Percentiles rank a stretch among this genome's conserved stretches.
phyloP scores from a whole-genome alignment of 345 rosid species.

The Acer saccharum region DNA sequence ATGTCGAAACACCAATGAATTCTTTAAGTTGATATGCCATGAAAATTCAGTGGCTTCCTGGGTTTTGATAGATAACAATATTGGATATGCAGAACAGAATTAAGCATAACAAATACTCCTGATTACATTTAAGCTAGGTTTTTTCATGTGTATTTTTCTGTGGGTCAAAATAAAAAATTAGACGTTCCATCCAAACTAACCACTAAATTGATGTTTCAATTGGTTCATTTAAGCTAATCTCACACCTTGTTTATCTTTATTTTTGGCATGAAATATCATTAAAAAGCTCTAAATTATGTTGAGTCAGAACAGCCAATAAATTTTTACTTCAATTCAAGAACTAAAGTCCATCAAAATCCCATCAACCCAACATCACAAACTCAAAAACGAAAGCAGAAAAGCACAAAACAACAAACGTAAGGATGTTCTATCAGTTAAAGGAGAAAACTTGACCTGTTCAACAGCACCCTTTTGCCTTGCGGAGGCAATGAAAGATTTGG shows the following conservation, averaged over 20 bases:
- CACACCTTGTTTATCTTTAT: background rate
- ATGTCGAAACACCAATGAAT: background rate
- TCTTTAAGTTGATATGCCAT: background rate
- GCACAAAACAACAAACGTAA: too few species aligned
- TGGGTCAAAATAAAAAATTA: too few species aligned
- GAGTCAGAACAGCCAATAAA: background rate
- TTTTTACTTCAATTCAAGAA: background rate
- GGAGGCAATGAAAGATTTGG: slow-evolving; percentile 64
- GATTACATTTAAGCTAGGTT: too few species aligned
- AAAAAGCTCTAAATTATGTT: slow-evolving; percentile 3
- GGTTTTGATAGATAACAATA: background rate
- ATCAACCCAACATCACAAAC: background rate
- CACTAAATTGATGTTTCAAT: too few species aligned
- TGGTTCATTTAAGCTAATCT: background rate
- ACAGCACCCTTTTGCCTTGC: slow-evolving; percentile 67
- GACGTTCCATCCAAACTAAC: too few species aligned
- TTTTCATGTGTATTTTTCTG: too few species aligned
- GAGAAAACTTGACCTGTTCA: slow-evolving; percentile 58
- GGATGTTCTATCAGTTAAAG: background rate
- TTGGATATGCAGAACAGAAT: background rate
- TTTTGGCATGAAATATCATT: background rate
- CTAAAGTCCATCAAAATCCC: background rate
- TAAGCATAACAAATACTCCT: background rate
- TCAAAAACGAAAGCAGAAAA: background rate
- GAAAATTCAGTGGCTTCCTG: background rate